Percentiles rank a stretch among this genome's conserved stretches.
These are phyloP conservation scores for Chlamydomonas sphaeroides DNA, from an alignment of 139 green algal genomes.

Conservation along the genomic window DNA sequence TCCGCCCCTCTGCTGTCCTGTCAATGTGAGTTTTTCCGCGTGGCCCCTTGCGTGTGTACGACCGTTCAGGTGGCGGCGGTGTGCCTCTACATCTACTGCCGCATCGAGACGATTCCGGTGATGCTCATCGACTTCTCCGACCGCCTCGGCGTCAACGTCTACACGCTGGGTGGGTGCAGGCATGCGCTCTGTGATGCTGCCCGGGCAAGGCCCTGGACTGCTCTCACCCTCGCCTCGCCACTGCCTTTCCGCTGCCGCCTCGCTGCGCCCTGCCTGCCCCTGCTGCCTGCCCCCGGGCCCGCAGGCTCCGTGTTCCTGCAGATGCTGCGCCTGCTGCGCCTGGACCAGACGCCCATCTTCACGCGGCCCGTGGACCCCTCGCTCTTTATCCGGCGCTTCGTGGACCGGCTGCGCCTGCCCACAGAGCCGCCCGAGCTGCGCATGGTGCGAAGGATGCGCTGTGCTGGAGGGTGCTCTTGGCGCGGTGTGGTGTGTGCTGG, in stretches of 20 bases:
- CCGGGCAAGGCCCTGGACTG: not conserved
- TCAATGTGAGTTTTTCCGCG: too few relatives aligned
- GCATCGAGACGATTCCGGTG: constrained; percentile 90
- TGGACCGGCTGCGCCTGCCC: constrained; percentile 69
- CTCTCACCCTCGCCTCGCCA: too few relatives aligned
- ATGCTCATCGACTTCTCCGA: constrained; percentile 99
- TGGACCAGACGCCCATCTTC: constrained; percentile 90
- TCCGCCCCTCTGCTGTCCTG: too few relatives aligned
- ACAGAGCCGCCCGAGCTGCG: constrained; percentile 20
- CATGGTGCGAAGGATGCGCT: too few relatives aligned
- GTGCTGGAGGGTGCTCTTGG: too few relatives aligned
- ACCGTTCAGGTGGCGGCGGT: constrained; percentile 83
- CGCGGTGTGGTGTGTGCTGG: too few relatives aligned
- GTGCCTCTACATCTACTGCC: constrained; percentile 96
- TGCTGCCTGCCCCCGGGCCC: constrained; percentile 41
- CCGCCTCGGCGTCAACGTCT: constrained; percentile 60
- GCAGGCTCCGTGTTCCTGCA: constrained; percentile 89
- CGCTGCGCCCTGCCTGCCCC: too few relatives aligned
- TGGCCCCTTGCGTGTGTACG: too few relatives aligned
- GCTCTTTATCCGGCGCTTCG: constrained; percentile 96
- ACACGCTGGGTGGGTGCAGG: constrained; percentile 67
- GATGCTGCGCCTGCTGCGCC: constrained; percentile 86
- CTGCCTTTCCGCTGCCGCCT: too few relatives aligned
- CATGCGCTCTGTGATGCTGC: too few relatives aligned
- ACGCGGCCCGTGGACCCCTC: constrained; percentile 91